Percentiles rank a stretch among this genome's conserved stretches.
phyloP scores from a whole-genome alignment of 2,329 filamentous ascomycete species.

The Talaromyces sp. region DNA sequence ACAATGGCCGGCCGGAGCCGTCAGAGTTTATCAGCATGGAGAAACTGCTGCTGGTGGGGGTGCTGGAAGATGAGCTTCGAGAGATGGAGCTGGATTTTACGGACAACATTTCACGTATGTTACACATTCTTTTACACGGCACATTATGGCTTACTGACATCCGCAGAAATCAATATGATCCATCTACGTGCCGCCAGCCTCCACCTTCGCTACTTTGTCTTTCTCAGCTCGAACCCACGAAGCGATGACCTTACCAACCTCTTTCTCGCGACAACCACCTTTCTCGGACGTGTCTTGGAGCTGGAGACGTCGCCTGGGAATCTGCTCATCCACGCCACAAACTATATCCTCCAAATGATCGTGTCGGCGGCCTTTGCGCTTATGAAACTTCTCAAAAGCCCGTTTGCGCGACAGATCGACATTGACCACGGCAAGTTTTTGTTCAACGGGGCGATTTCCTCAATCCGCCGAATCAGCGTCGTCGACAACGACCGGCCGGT shows the following conservation, averaged over 20 bases:
- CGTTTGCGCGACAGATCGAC: constrained; percentile 53
- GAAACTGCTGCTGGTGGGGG: constrained; percentile 38
- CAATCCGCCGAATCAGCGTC: constrained; percentile 55
- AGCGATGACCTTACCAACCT: constrained; percentile 41
- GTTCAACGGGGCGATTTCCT: constrained; percentile 54
- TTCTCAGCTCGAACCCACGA: constrained; percentile 39
- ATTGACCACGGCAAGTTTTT: constrained; percentile 50
- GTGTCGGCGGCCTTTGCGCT: constrained; percentile 59
- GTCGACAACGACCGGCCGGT: constrained; percentile 59
- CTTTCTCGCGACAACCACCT: constrained; percentile 41
- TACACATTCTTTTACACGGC: neutral
- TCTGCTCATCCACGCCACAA: constrained; percentile 49
- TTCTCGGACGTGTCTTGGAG: constrained; percentile 41
- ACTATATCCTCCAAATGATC: constrained; percentile 62
- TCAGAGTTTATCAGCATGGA: constrained; percentile 42
- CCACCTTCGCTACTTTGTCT: constrained; percentile 43
- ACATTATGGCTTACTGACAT: constrained; percentile 2
- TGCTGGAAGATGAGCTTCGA: constrained; percentile 40
- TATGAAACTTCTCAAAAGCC: constrained; percentile 60
- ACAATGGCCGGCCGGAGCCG: constrained; percentile 52
- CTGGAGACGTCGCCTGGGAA: constrained; percentile 41
- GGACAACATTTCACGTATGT: constrained; percentile 29
- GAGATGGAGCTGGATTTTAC: constrained; percentile 50
- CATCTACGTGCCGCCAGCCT: constrained; percentile 42
- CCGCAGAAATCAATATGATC: constrained; percentile 39